Evolutionary conservation across 2,329 filamentous ascomycete species (phyloP), one percentile per base, ranked within the genome.

Genomic region (Penicillium aurantiogriseum): DNA sequence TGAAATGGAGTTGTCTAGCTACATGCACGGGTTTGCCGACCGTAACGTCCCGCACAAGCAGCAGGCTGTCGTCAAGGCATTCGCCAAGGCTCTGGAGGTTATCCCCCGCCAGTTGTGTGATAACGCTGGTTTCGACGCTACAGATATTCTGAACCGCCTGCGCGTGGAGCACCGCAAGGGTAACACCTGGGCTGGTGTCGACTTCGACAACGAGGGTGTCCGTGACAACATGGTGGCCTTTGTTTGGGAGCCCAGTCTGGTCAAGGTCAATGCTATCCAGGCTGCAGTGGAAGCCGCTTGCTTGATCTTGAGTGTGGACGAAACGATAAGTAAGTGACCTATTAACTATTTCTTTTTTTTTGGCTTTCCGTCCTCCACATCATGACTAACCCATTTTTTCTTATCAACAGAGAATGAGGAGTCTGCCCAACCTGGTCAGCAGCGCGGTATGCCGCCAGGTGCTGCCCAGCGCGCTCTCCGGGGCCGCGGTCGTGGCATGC

Each of bases 91-190:
- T 1, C 85, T 99, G 54, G 94, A 99, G 80, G 88, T 97, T 59
- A 95, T 99, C 67, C 94, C 94, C 23, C 88, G 94, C 69, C 94
- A 97, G 79, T 83, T 99, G 59, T 99, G 94, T 81, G 94, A 99
- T 81, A 99, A 99, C 72, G 94, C 94, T 55, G 94, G 94, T 63
- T 97, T 99, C 74, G 94, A 99, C 73, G 92, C 94, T 27, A 99
- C 94, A 51, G 94, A 99, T 72, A 97, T 99, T 66, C 86, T 99
- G 63, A 99, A 97, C 83, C 88, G 91, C 71, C 83, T 99, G 65
- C 90, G 94, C 55, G 94, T 97, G 58, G 93, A 97, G 83, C 94
- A 99, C 81, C 87, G 91, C 74, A 94, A 93, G 80, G 92, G 92
- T 66, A 90, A 90, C 72, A 87, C 86, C 51, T 99, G 94, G 94